Base-by-base conservation (phyloP, 768 basidiomycete genomes). In the Chiua virens region DNA sequence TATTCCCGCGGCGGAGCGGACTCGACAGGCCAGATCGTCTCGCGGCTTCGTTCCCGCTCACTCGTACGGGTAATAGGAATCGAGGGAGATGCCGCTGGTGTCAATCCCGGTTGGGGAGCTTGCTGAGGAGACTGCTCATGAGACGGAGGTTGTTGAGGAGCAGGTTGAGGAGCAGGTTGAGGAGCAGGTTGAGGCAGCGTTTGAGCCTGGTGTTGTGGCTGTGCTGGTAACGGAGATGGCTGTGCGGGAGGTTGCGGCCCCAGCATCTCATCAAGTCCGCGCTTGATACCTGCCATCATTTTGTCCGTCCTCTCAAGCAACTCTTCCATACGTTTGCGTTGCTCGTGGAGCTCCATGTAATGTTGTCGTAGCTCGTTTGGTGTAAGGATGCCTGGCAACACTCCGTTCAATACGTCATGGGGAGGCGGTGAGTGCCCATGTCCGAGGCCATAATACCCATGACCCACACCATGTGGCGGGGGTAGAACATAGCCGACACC, bases 261-360 rank as follows among this genome's bases (percentile, higher is more conserved):
- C 58, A 80, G 74, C 80, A 89, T 83, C 64, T 92, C 89, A 48
- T 91, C 89, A 59, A 92, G 73, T 21, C 83, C 86, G 57, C 83
- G 78, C 74, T 83, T 83, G 64, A 92, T 73, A 21, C 83, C 82
- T 34, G 71, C 76, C 77, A 92, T 82, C 71, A 92, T 68, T 65
- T 78, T 70, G 47, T 91, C 86, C 59, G 89, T 92, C 70, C 76
- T 80, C 57, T 84, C 79, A 52, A 90, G 68, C 81, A 92, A 76
- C 64, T 88, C 88, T 68, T 89, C 80, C 71, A 87, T 73, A 64
- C 77, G 72, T 60, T 72, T 73, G 68, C 82, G 81, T 63, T 87
- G 78, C 59, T 85, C 81, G 5, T 72, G 69, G 47, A 93, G 74
- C 60, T 85, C 79, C 18, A 70, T 59, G 59, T 88, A 90, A 65